Evolutionary conservation across 1,139 yeast genomes (phyloP).

Genomic region (Saccharomyces hybrid): DNA sequence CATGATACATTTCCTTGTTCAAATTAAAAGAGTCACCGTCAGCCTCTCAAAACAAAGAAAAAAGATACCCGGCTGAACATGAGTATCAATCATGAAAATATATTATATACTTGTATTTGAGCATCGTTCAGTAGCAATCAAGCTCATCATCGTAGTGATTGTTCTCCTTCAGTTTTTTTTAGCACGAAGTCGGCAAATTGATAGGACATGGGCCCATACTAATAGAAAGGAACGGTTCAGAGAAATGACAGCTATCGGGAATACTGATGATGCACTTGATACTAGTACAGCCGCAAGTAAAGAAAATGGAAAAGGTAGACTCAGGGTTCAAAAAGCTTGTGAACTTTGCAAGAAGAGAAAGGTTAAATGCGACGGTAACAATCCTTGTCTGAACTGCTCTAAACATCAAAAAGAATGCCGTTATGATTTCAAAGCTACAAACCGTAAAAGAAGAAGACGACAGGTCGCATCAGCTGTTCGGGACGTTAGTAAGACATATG

Average conservation of each 20-base stretch:
- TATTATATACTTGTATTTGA: not conserved
- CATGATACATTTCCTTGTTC: no score
- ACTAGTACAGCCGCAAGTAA: not conserved
- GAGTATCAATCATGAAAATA: not conserved
- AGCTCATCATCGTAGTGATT: not conserved
- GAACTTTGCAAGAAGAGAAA: slow-evolving; percentile 79
- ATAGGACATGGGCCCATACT: not conserved
- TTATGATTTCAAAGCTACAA: not conserved
- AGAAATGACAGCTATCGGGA: not conserved
- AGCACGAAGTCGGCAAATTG: not conserved
- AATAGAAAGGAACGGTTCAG: not conserved
- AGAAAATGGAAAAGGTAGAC: not conserved
- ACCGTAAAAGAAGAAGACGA: not conserved
- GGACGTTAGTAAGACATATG: not conserved
- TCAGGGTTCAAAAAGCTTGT: slow-evolving; percentile 81
- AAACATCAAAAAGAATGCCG: not conserved
- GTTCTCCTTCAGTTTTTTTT: not conserved
- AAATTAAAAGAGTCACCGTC: no score
- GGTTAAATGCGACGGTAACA: slow-evolving; percentile 89
- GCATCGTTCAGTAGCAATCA: not conserved
- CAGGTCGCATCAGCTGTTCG: not conserved
- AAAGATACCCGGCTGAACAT: not conserved
- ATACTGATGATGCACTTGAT: not conserved
- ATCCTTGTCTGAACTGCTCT: slow-evolving; percentile 80
- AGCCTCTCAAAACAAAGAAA: not conserved